A percentile compares a stretch with the other conserved stretches of the same genome.
Conservation (phyloP, 768 basidiomycete species). For the Hydnum rufescens region DNA sequence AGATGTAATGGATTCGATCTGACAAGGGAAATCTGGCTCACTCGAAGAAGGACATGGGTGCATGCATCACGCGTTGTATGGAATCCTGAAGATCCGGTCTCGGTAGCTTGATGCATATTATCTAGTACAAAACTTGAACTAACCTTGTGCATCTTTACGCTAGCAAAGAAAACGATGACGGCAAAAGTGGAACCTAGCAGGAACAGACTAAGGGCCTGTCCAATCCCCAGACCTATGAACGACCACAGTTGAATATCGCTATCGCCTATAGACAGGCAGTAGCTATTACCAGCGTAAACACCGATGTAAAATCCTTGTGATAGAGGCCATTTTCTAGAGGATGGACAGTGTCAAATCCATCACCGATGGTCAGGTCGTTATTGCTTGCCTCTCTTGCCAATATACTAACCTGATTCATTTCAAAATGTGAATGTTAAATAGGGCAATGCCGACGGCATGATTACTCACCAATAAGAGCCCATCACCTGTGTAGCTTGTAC, state of each 20-base stretch:
- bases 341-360: neutral
- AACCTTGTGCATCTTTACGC: conserved; percentile 7
- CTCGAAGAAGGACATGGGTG: conserved; percentile 50
- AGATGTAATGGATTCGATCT: conserved; percentile 46
- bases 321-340: conserved; percentile 14
- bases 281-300: conserved; percentile 24
- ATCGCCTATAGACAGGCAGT: conserved; percentile 28
- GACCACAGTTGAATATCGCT: neutral
- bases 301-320: conserved; percentile 48
- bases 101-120: no score
- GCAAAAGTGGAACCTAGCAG: conserved; percentile 1
- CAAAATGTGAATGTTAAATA: conserved; percentile 57
- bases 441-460: conserved; percentile 35
- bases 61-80: conserved; percentile 34
- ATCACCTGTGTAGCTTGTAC: conserved; percentile 13
- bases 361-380: conserved; percentile 14
- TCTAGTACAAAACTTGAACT: conserved; percentile 23
- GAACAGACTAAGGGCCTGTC: conserved; percentile 13
- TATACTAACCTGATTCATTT: conserved; percentile 22
- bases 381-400: conserved; percentile 26
- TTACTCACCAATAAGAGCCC: neutral
- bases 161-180: conserved; percentile 23
- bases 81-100: conserved; percentile 19
- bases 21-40: conserved; percentile 43
- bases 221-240: conserved; percentile 2